Conservation (phyloP, 306 rosid genomes). For the apple (Malus domestica) region ASM211411v1 NC_041803.1:50665001-50665500, state of each 20-base stretch:
- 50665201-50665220: background rate
- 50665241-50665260: background rate
- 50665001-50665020: background rate
- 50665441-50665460: background rate
- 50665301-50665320: too few relatives aligned
- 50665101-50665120: background rate
- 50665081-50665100: background rate
- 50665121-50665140: background rate
- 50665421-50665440: background rate
- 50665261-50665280: background rate
- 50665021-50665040: background rate
- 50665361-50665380: background rate
- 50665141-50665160: background rate
- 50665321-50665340: too few relatives aligned
- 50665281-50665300: too few relatives aligned
- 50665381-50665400: too few relatives aligned
- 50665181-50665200: background rate
- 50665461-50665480: background rate
- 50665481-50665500: background rate
- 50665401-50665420: background rate
- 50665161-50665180: background rate
- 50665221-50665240: background rate
- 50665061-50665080: background rate
- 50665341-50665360: too few relatives aligned
- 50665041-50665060: background rate